Base-by-base conservation (phyloP, 805 yeast genomes). In the Myxozyma geophila region DNA sequence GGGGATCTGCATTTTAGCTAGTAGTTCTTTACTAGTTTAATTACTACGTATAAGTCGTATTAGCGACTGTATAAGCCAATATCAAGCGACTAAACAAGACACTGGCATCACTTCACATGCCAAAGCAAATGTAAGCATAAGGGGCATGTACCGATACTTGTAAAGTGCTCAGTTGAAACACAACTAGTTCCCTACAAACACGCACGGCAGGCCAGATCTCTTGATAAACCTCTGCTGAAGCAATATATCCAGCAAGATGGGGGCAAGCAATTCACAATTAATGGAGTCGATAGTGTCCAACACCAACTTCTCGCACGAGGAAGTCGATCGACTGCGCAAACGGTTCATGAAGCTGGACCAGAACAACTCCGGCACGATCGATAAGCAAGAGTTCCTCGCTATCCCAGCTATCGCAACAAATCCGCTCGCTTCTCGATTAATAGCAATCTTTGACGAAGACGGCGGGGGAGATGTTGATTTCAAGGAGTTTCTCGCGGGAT, bases 301-400 rank as follows among this genome's bases (percentile, higher is more conserved):
- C 28, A 89, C 96, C 8, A 87, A 87, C 75, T 90, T 93, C 76
- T 96, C 90, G 60, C 82, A 87, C 54, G 97, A 91, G 67, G 99
- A 95, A 74, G 89, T 95, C 58, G 96, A 92, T 74, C 82, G 99
- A 66, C 80, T 95, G 63, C 86, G 96, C 62, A 91, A 92, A 73
- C 82, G 99, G 69, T 95, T 95, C 75, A 90, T 92, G 96, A 95
- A 96, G 73, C 79, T 95, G 58, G 99, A 95, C 76, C 87, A 89
- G 66, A 98, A 95, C 76, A 88, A 91, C 60, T 87, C 92, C 2
- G 99, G 99, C 0, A 87, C 96, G 7, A 89, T 95, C 53, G 98
- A 95, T 64, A 89, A 88, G 70, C 86, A 86, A 47, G 99, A 95
- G 76, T 93, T 96, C 73, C 80, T 93, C 70, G 85, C 91, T 0